phyloP scores from a whole-genome alignment of 108 stramenopile species.

The Mediolabrus comicus region DNA sequence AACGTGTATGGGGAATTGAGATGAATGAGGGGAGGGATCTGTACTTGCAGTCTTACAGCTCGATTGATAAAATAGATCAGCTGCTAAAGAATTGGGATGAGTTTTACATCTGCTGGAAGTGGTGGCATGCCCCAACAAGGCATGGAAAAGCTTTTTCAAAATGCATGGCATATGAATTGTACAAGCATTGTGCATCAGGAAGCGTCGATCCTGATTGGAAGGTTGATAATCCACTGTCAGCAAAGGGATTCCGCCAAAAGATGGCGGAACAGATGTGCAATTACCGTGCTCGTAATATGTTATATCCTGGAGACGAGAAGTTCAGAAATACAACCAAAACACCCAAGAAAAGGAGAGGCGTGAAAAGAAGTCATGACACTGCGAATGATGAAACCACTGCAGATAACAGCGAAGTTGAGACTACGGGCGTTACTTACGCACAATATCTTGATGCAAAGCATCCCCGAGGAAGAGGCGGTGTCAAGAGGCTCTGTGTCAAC shows the following conservation, averaged over 20 bases:
- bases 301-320: neutral
- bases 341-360: neutral
- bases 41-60: slow-evolving; percentile 5
- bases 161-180: slow-evolving; percentile 1
- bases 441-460: neutral
- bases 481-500: neutral
- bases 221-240: slow-evolving; percentile 1
- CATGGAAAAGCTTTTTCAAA: neutral
- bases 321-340: neutral
- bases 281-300: neutral
- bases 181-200: slow-evolving; percentile 1
- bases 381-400: neutral
- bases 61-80: slow-evolving; percentile 8
- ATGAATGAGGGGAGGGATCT: slow-evolving; percentile 11
- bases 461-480: neutral
- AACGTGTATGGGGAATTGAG: slow-evolving; percentile 22
- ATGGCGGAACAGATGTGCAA: neutral
- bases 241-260: neutral
- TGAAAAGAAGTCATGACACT: neutral
- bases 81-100: neutral
- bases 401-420: no score
- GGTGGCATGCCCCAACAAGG: neutral
- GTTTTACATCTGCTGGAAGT: neutral
- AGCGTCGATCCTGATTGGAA: neutral
- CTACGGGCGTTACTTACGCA: neutral